Base-by-base conservation (phyloP, 2,329 filamentous ascomycete genomes). In the Aureobasidium sp. region DNA sequence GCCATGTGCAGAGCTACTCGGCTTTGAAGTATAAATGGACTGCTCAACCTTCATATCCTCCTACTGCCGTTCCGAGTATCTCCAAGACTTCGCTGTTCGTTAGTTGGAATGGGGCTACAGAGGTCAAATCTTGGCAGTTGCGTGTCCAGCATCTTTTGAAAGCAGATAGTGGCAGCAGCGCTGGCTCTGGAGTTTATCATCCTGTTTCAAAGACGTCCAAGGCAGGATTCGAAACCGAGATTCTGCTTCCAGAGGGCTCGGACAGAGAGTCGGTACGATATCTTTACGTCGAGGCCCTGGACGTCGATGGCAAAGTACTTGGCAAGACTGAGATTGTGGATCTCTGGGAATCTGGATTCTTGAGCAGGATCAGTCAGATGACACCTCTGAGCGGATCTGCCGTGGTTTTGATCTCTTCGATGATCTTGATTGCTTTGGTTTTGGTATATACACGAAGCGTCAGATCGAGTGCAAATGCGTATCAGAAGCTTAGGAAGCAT, bases 101-200 rank as follows among this genome's bases (percentile, higher is more conserved):
- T 1, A 78, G 72, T 6, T 76, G 73, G 74, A 76, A 76, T 55
- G 73, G 73, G 3, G 73, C 72, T 0, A 76, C 73, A 0, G 71
- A 73, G 27, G 66, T 76, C 11, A 55, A 57, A 4, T 59, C 60
- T 3, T 76, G 79, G 79, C 63, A 71, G 3, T 74, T 80, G 1
- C 7, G 10, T 10, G 5, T 14, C 6, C 32, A 12, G 58, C 76
- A 73, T n/a, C 77, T 57, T 58, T 76, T 72, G n/a, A n/a, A n/a
- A 56, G 68, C 49, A 53, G 58, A 51, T 52, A 12, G 34, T n/a
- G n/a, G n/a, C n/a, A n/a, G n/a, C n/a, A 45, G 6, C 22, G 38
- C 14, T 57, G 53, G 63, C 54, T 52, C 7, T 62, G 63, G 30
- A 52, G 62, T n/a, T n/a, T n/a, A n/a, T n/a, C n/a, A n/a, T n/a